Evolutionary conservation across 306 rosid species (phyloP), one percentile per base, ranked within the genome.

Genomic region (Vigna unguiculata): DNA sequence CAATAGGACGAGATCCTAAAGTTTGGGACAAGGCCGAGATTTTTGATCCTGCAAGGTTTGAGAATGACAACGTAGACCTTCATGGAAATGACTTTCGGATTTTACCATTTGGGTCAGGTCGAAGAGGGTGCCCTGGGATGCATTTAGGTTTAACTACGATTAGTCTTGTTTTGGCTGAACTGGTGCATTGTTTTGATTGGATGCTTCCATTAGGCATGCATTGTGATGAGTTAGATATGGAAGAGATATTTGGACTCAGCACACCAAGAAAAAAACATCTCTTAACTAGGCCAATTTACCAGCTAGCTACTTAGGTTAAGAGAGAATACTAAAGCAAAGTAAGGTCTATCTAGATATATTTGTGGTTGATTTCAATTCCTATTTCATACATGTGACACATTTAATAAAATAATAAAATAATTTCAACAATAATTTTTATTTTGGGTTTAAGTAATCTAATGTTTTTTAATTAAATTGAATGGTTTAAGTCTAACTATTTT

Each of bases 121-220:
- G 86, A 1, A 76, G 86, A 72, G 68, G 76, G 0, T 87, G 90
- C 7, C 86, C 85, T 0, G 86, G 86, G 19, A 40, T 87, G 22
- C 70, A 81, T 3, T 9, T 81, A 13, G 90, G 86, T 8, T 30
- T 79, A 11, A 68, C 43, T 9, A 57, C 72, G 1, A 48, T 62
- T 30, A 52, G 43, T 30, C 1, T 61, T 7, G 8, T 81, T 16
- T 4, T 87, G 6, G 86, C 86, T 0, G 85, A 87, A 7, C 52
- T 86, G 7, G 68, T 81, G 16, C 90, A 83, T 6, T 77, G 71
- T 75, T 85, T 87, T 60, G n/a, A 43, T 22, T 87, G 88, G 85
- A 57, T 52, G 34, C 88, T 87, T 51, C 86, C 83, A 2, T 1
- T 7, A 1, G 82, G 66, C 0, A 45, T 51, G 47, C 4, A 0